phyloP scores from a whole-genome alignment of 2,329 filamentous ascomycete species.

The Venturia oleaginea region DNA sequence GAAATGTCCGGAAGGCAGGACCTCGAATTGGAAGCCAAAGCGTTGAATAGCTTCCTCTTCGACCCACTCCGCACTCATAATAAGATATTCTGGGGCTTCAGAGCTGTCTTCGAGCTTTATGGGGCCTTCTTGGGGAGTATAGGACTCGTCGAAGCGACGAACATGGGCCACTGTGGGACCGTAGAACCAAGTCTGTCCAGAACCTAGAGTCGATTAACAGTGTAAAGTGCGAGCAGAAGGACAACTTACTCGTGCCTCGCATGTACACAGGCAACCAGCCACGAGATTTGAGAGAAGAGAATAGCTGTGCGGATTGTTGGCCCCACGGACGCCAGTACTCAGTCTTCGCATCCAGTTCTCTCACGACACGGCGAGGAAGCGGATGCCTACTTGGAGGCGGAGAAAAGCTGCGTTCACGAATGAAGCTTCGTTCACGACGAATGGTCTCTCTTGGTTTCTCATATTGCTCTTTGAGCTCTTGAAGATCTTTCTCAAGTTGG shows the following conservation, averaged over 20 bases:
- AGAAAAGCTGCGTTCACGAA: constrained; percentile 9
- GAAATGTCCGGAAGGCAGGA: constrained; percentile 7
- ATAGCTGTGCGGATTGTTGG: background rate
- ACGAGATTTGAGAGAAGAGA: constrained; percentile 8
- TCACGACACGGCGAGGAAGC: background rate
- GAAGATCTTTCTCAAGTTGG: constrained; percentile 9
- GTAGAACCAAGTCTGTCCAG: constrained; percentile 14
- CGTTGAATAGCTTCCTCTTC: constrained; percentile 11
- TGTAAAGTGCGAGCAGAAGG: background rate
- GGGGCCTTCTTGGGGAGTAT: constrained; percentile 11
- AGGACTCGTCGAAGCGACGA: constrained; percentile 11
- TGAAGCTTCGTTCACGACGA: background rate
- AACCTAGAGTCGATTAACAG: background rate
- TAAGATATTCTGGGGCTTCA: constrained; percentile 11
- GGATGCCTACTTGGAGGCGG: background rate
- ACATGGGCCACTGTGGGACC: constrained; percentile 7
- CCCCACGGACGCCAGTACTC: constrained; percentile 12
- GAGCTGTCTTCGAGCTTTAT: background rate
- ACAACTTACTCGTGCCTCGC: constrained; percentile 6
- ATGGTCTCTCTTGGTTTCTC: constrained; percentile 5
- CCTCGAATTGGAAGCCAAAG: constrained; percentile 10
- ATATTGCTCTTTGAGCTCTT: constrained; percentile 10
- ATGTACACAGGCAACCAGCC: constrained; percentile 14
- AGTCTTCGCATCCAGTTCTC: constrained; percentile 6
- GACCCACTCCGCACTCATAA: constrained; percentile 10